Evolutionary conservation across 1,139 yeast genomes (phyloP).

Genomic region (Zhuliangozyma blackwelliae): DNA sequence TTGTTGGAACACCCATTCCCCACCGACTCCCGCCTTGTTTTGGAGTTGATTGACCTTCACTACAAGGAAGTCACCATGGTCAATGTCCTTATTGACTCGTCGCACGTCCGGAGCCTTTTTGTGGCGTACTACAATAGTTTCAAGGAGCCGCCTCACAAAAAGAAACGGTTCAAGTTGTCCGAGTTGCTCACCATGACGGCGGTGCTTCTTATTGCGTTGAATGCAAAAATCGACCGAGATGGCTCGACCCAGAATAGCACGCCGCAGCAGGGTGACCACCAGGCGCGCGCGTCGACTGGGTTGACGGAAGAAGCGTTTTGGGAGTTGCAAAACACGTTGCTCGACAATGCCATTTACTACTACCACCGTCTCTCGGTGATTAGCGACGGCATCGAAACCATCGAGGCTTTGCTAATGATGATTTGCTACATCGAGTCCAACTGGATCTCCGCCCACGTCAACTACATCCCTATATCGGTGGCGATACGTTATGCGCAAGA

Average conservation of each 20-base stretch:
- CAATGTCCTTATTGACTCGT: conserved; percentile 14
- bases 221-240: conserved; percentile 17
- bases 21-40: conserved; percentile 18
- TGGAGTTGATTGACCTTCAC: conserved; percentile 19
- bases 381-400: conserved; percentile 47
- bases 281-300: not conserved
- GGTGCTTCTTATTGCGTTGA: conserved; percentile 24
- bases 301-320: conserved; percentile 10
- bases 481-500: conserved; percentile 61
- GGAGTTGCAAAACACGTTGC: conserved; percentile 21
- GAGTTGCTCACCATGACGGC: conserved; percentile 33
- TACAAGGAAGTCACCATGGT: conserved; percentile 14
- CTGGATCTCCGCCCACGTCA: conserved; percentile 38
- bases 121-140: conserved; percentile 16
- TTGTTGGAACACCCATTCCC: conserved; percentile 27
- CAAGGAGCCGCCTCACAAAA: conserved; percentile 3
- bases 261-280: not conserved
- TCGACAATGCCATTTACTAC: conserved; percentile 41
- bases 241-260: not conserved
- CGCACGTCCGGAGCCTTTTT: conserved; percentile 17
- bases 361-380: conserved; percentile 45
- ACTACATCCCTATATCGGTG: conserved; percentile 43
- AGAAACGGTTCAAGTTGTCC: conserved; percentile 18
- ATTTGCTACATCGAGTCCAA: conserved; percentile 42
- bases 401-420: conserved; percentile 47